These are phyloP conservation scores for Capronia epimyces DNA, from an alignment of 2,329 filamentous ascomycete genomes.

Conservation along the genomic window DNA sequence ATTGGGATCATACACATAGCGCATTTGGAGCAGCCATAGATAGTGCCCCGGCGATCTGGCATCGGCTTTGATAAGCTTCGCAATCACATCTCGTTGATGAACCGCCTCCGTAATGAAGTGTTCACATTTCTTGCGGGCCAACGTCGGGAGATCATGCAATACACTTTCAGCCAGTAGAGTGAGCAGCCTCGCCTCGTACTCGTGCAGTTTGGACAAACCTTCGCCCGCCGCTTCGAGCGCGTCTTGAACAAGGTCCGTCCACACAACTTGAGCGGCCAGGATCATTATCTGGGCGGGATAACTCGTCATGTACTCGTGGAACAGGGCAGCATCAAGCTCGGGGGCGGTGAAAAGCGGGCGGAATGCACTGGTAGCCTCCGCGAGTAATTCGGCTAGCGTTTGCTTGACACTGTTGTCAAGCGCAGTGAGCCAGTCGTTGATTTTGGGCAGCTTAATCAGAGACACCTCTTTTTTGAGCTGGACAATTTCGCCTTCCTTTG, in stretches of 20 bases:
- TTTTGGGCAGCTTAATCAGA: constrained; percentile 84
- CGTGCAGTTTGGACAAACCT: constrained; percentile 65
- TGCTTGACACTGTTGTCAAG: constrained; percentile 90
- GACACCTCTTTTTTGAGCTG: constrained; percentile 85
- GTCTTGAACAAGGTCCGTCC: constrained; percentile 81
- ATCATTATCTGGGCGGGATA: constrained; percentile 96
- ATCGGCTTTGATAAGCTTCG: constrained; percentile 71
- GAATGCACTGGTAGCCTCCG: constrained; percentile 79
- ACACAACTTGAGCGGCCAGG: constrained; percentile 85
- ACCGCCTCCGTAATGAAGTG: constrained; percentile 98
- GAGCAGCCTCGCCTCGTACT: constrained; percentile 78
- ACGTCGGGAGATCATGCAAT: constrained; percentile 77
- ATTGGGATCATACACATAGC: constrained; percentile 79
- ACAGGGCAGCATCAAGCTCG: constrained; percentile 61
- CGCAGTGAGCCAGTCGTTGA: constrained; percentile 97
- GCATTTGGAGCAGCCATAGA: constrained; percentile 93
- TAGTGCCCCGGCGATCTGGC: constrained; percentile 75
- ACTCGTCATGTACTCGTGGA: constrained; percentile 72
- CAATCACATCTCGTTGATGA: constrained; percentile 89
- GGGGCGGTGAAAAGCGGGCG: constrained; percentile 68
- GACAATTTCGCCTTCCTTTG: constrained; percentile 89
- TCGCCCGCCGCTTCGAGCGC: constrained; percentile 67
- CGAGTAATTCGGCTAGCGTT: constrained; percentile 82
- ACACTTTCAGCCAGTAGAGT: constrained; percentile 83
- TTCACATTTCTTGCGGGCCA: constrained; percentile 93